Conservation (phyloP, 2,329 filamentous ascomycete species). For the Fusarium annulatum region DNA sequence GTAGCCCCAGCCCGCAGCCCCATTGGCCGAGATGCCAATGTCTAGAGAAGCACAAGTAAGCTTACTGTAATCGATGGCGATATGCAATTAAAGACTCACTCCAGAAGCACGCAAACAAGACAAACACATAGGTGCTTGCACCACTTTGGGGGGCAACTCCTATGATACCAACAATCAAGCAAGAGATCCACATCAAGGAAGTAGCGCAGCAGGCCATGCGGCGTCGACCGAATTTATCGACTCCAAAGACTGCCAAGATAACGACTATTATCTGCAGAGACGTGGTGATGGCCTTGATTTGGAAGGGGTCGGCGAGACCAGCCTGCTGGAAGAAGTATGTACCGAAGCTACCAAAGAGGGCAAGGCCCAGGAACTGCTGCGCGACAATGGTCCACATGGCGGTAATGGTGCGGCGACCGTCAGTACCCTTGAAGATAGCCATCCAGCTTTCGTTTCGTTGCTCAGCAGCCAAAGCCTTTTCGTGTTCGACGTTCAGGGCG, state of each 20-base stretch:
- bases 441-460: constrained; percentile 43
- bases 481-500: constrained; percentile 38
- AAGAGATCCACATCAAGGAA: constrained; percentile 17
- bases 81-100: background rate
- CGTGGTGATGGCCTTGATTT: constrained; percentile 32
- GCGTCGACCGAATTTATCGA: constrained; percentile 26
- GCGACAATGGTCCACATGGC: constrained; percentile 44
- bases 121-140: constrained; percentile 15
- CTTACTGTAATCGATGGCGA: accelerated
- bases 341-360: constrained; percentile 59
- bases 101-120: constrained; percentile 24
- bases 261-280: constrained; percentile 26
- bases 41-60: background rate
- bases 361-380: constrained; percentile 35
- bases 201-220: constrained; percentile 19
- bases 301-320: constrained; percentile 41
- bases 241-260: constrained; percentile 28
- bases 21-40: constrained; percentile 14
- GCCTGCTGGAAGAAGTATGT: constrained; percentile 55
- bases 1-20: constrained; percentile 44
- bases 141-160: constrained; percentile 10
- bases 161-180: constrained; percentile 21
- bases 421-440: constrained; percentile 46
- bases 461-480: constrained; percentile 37
- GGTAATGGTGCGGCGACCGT: constrained; percentile 47